Evolutionary conservation across 2,329 filamentous ascomycete genomes (phyloP), one percentile per base, ranked within the genome.

Genomic region (Aspergillus viridinutans): DNA sequence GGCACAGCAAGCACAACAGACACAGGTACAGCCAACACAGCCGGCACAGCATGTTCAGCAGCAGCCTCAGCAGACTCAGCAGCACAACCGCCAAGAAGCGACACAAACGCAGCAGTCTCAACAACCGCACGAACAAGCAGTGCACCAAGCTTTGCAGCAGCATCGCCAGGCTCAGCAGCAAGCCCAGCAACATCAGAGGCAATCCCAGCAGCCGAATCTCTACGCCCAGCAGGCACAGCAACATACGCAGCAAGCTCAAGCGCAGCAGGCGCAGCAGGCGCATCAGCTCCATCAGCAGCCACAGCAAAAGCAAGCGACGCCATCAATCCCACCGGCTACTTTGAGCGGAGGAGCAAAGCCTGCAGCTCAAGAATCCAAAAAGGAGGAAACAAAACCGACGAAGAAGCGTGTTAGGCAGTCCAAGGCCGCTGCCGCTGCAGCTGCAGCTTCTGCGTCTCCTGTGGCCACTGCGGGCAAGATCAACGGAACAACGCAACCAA

Each of bases 241-340:
- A 12, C 40, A 45, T 23, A 23, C 43, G 10, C 43, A 47, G 5
- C 43, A 47, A 17, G 5, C 43, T 25, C 43, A 47, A 25, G 10
- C 21, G 3, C 43, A 47, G 43, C 43, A 25, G 21, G 10, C 21
- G 3, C 43, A 47, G 43, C 43, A 25, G 21, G 21, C 21, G 45
- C 58, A 65, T 26, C 62, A 65, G 52, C 56, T 59, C 40, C 64
- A 66, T 40, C 57, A 54, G n/a, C 58, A 54, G 29, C 35, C 20
- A 25, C 55, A 57, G 5, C 55, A 56, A 43, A 14, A 21, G 20
- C 58, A 58, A 29, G 32, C 20, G 14, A 56, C 55, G 47, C 50
- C 43, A 6, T 47, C 43, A 14, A 47, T 47, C 14, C 20, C 23
- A 40, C 12, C 55, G 40, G 23, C 35, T 20, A 14, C 58, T 38